phyloP scores from a whole-genome alignment of 495 filamentous ascomycete species.

The Schizothecium vesticola region DNA sequence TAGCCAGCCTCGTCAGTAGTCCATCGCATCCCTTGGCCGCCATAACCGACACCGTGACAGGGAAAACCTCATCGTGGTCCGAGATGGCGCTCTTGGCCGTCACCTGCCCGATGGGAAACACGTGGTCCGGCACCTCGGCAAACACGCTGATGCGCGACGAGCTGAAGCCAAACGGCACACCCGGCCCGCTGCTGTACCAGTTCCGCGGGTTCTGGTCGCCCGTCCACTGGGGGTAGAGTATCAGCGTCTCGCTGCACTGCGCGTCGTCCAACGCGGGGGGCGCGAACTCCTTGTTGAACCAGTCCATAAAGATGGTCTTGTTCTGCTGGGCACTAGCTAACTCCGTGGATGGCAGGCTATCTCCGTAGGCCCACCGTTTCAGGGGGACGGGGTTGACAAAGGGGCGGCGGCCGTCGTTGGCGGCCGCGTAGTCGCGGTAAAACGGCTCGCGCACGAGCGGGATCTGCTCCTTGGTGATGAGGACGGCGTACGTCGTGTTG shows the following conservation, averaged over 20 bases:
- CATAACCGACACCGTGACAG: conserved; percentile 55
- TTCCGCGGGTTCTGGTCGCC: conserved; percentile 28
- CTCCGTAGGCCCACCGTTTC: conserved; percentile 52
- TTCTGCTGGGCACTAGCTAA: conserved; percentile 38
- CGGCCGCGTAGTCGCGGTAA: conserved; percentile 47
- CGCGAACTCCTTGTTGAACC: conserved; percentile 47
- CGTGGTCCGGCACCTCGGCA: conserved; percentile 49
- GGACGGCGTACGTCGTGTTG: conserved; percentile 44
- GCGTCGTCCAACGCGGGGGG: conserved; percentile 27
- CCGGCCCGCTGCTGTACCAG: conserved; percentile 27
- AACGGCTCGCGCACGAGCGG: conserved; percentile 45
- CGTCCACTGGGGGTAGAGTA: conserved; percentile 30
- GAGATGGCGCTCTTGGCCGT: conserved; percentile 50
- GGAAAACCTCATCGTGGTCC: conserved; percentile 48
- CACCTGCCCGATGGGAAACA: conserved; percentile 54
- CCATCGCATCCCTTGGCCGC: conserved; percentile 59
- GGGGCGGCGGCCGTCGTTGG: conserved; percentile 42
- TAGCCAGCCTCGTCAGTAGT: conserved; percentile 51
- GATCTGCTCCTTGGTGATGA: conserved; percentile 50
- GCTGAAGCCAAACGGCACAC: conserved; percentile 41
- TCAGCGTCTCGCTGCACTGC: conserved; percentile 31
- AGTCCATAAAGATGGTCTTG: conserved; percentile 48
- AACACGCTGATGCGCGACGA: conserved; percentile 42
- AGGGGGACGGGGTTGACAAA: conserved; percentile 53
- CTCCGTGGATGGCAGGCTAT: conserved; percentile 33